Conservation (phyloP, 306 rosid genomes). For the Phaseolus lunatus region DNA sequence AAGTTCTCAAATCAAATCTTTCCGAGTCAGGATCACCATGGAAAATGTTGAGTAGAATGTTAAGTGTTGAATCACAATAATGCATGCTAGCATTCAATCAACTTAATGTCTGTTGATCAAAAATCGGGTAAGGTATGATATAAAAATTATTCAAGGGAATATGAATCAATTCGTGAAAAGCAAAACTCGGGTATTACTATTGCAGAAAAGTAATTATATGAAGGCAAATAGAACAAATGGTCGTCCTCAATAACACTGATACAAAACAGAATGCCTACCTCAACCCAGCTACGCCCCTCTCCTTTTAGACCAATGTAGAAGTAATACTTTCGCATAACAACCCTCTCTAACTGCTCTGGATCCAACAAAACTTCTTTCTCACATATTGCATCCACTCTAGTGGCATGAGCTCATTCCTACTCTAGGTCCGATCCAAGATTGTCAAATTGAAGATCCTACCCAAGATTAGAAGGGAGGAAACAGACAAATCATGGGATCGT, state of each 20-base stretch:
- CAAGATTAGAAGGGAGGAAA: neutral
- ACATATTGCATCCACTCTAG: neutral
- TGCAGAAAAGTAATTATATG: constrained; percentile 19
- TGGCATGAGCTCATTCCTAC: neutral
- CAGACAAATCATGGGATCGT: neutral
- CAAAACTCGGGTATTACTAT: neutral
- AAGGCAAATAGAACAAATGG: constrained; percentile 4
- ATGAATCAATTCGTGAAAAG: constrained; percentile 24
- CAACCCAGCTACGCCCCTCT: neutral
- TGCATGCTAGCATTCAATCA: constrained; percentile 54
- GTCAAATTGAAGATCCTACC: neutral
- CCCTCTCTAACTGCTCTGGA: neutral
- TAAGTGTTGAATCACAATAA: constrained; percentile 12
- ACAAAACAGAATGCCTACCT: neutral
- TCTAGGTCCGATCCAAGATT: neutral
- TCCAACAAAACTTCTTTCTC: neutral
- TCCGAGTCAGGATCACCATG: constrained; percentile 27
- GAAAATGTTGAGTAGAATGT: constrained; percentile 10
- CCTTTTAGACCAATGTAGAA: neutral
- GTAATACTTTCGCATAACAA: neutral
- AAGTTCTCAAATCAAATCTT: constrained; percentile 19
- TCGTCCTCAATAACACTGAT: neutral
- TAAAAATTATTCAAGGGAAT: constrained; percentile 22
- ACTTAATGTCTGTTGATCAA: constrained; percentile 51
- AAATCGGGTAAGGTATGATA: constrained; percentile 19